Percentiles rank a stretch among this genome's conserved stretches.
Evolutionary conservation across 208 protist genomes (phyloP).

Genomic region (Acanthamoeba lenticulata): DNA sequence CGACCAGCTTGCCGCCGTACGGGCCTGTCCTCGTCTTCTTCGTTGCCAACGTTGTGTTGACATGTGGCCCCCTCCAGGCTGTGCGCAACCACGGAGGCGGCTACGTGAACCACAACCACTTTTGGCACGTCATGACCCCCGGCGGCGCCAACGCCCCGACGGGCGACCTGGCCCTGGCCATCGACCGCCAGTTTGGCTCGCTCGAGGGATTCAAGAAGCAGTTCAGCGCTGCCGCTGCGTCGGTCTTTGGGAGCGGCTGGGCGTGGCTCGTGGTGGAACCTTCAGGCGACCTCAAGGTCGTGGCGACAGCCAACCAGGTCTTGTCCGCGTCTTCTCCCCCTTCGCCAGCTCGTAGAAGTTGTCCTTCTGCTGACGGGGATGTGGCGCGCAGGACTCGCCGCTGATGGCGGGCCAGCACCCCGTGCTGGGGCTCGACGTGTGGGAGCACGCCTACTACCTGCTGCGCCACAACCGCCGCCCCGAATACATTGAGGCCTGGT

Average conservation of each 20-base stretch:
- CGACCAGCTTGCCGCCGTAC: neutral
- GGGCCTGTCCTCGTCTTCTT: neutral
- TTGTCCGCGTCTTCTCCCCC: neutral
- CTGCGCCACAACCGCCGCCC: slow-evolving; percentile 89
- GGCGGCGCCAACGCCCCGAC: slow-evolving; percentile 78
- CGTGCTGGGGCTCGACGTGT: slow-evolving; percentile 92
- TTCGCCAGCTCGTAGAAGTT: neutral
- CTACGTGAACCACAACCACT: slow-evolving; percentile 93
- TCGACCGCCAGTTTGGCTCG: slow-evolving; percentile 89
- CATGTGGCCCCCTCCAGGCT: neutral
- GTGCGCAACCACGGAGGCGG: slow-evolving; percentile 93
- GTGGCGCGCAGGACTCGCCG: slow-evolving; percentile 75
- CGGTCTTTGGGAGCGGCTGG: slow-evolving; percentile 95
- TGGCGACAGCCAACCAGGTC: slow-evolving; percentile 32
- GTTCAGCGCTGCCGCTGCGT: slow-evolving; percentile 90
- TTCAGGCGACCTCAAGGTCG: neutral
- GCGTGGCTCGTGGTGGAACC: slow-evolving; percentile 91
- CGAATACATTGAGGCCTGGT: slow-evolving; percentile 85
- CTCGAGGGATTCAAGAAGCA: slow-evolving; percentile 94
- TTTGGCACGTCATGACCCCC: slow-evolving; percentile 91
- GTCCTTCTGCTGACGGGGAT: neutral
- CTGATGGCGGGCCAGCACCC: slow-evolving; percentile 87
- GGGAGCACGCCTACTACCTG: slow-evolving; percentile 96
- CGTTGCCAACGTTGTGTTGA: neutral
- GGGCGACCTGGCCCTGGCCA: slow-evolving; percentile 85